phyloP scores from a whole-genome alignment of 176 grass and related monocot genomes.

The Oryza glumipatula region DNA sequence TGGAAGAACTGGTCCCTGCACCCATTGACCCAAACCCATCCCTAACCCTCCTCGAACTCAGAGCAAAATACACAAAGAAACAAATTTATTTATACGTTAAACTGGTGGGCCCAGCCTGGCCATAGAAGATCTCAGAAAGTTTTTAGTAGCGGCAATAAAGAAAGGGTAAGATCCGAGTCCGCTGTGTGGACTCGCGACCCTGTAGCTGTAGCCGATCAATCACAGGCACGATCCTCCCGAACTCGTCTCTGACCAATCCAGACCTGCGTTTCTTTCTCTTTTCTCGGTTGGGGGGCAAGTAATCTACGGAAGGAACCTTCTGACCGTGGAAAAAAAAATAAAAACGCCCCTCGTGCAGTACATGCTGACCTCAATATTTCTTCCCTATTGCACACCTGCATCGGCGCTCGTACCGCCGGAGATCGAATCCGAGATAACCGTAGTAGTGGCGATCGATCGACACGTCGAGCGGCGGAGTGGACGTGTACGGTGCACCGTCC shows the following conservation, averaged over 20 bases:
- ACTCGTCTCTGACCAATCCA: conserved; percentile 19
- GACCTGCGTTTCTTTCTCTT: neutral
- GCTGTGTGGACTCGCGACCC: neutral
- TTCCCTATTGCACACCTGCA: neutral
- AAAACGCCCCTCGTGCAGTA: conserved; percentile 6
- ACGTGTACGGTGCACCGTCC: neutral
- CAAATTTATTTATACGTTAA: neutral
- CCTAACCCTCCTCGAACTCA: conserved; percentile 1
- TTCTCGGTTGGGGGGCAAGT: neutral
- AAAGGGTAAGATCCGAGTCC: conserved; percentile 31
- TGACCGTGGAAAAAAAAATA: conserved; percentile 33
- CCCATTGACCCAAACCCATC: neutral
- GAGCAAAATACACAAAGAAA: neutral
- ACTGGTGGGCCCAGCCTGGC: neutral
- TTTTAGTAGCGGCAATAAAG: neutral
- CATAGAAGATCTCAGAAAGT: too few relatives aligned
- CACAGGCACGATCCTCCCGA: neutral
- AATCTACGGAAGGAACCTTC: conserved; percentile 35
- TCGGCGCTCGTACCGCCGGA: neutral
- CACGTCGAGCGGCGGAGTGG: neutral
- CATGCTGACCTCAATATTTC: conserved; percentile 8
- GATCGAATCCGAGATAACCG: too few relatives aligned
- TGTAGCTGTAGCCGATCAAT: neutral
- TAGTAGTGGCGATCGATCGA: neutral
- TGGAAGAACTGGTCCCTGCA: conserved; percentile 26